Percentiles rank a stretch among this genome's conserved stretches.
These are phyloP conservation scores for Irpex sp. DNA, from an alignment of 1,284 basidiomycete species.

Conservation along the genomic window DNA sequence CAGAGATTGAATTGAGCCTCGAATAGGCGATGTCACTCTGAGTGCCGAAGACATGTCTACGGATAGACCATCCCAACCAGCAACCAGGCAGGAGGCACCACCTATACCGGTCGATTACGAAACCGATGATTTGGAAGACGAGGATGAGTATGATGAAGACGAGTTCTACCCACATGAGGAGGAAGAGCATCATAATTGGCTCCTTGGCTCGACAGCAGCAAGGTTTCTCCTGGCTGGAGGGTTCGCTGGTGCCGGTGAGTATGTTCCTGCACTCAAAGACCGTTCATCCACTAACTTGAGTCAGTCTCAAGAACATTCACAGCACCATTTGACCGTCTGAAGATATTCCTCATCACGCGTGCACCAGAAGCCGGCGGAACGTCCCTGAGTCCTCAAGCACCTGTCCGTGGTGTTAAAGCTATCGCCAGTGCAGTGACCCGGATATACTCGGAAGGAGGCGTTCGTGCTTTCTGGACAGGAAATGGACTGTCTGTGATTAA, in stretches of 20 bases:
- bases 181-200: slow-evolving; percentile 59
- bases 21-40: slow-evolving; percentile 68
- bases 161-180: slow-evolving; percentile 42
- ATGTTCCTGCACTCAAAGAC: background rate
- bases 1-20: background rate
- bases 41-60: slow-evolving; percentile 59
- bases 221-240: slow-evolving; percentile 94
- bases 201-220: slow-evolving; percentile 74
- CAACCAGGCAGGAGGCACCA: slow-evolving; percentile 20
- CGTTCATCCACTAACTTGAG: background rate
- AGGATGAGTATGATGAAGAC: slow-evolving; percentile 36
- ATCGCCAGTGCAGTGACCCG: slow-evolving; percentile 71
- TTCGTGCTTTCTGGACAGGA: slow-evolving; percentile 92
- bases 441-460: slow-evolving; percentile 86
- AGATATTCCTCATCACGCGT: slow-evolving; percentile 94
- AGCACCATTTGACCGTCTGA: slow-evolving; percentile 96
- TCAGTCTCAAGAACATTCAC: slow-evolving; percentile 93
- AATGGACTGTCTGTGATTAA: slow-evolving; percentile 84
- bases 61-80: slow-evolving; percentile 15
- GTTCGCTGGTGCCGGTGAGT: slow-evolving; percentile 85
- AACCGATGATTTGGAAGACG: slow-evolving; percentile 36
- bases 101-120: slow-evolving; percentile 27
- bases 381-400: slow-evolving; percentile 39
- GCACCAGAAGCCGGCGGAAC: slow-evolving; percentile 65
- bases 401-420: slow-evolving; percentile 59